Percentiles rank a stretch among this genome's conserved stretches.
Evolutionary conservation across 1,139 yeast species (phyloP).

Genomic region (Nadsonia starkeyi-henricii): DNA sequence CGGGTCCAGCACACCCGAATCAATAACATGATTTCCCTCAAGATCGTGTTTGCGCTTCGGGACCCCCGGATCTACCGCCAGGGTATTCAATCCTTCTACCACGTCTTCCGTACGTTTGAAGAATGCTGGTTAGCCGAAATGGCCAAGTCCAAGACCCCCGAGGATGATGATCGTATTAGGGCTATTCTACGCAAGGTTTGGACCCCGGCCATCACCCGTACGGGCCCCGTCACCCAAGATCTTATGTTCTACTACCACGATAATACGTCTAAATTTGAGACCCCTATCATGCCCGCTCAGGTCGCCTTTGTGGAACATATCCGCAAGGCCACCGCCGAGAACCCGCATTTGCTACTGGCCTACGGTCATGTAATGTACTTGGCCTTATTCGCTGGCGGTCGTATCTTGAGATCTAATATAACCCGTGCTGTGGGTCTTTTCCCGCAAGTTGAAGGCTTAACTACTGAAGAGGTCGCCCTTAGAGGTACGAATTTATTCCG

Average conservation of each 20-base stretch:
- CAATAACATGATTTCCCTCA: conserved; percentile 53
- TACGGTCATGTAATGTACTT: conserved; percentile 76
- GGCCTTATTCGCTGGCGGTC: conserved; percentile 81
- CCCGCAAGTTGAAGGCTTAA: conserved; percentile 54
- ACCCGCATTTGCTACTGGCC: conserved; percentile 66
- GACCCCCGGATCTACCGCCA: conserved; percentile 69
- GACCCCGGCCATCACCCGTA: conserved; percentile 60
- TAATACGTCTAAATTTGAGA: conserved; percentile 38
- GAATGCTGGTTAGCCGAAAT: conserved; percentile 25
- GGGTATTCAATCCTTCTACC: conserved; percentile 67
- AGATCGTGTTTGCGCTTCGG: conserved; percentile 61
- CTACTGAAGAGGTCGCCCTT: conserved; percentile 45
- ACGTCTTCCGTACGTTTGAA: conserved; percentile 60
- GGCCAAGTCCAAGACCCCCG: conserved; percentile 31
- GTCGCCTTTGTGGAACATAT: conserved; percentile 52
- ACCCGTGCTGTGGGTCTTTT: conserved; percentile 57
- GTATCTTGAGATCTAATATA: conserved; percentile 53
- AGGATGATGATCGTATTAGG: conserved; percentile 27
- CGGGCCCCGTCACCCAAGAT: conserved; percentile 44
- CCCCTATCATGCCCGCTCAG: conserved; percentile 48
- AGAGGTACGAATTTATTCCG: conserved; percentile 60
- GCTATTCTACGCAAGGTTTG: conserved; percentile 38
- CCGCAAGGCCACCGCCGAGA: conserved; percentile 35
- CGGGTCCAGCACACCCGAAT: conserved; percentile 52
- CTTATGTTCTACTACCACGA: conserved; percentile 52